These are phyloP conservation scores for Naganishia onofrii DNA, from an alignment of 768 basidiomycete species.

Conservation along the genomic window DNA sequence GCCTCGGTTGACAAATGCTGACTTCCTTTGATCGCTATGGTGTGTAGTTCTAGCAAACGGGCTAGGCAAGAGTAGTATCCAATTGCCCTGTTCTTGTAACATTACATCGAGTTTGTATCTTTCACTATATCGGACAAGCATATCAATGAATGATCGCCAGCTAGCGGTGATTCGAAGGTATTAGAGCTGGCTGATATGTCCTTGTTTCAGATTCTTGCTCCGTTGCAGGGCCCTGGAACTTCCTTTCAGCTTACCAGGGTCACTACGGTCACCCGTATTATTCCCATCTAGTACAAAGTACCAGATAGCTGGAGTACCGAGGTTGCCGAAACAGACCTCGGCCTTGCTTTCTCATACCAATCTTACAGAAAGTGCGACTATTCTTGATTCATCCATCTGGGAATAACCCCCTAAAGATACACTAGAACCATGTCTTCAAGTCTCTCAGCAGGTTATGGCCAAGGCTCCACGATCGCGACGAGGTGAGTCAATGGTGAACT, in stretches of 20 bases:
- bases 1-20: background rate
- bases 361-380: no score
- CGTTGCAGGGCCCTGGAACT: background rate
- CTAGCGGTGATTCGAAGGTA: background rate
- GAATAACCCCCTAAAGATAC: background rate
- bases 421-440: slow-evolving; percentile 8
- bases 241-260: background rate
- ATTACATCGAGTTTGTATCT: slow-evolving; percentile 11
- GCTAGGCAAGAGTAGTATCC: slow-evolving; percentile 28
- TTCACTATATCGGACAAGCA: slow-evolving; percentile 2
- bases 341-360: no score
- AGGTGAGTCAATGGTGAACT: background rate
- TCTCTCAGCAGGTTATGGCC: slow-evolving; percentile 18
- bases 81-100: background rate
- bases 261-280: background rate
- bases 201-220: background rate
- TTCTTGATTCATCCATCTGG: background rate
- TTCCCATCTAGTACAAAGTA: background rate
- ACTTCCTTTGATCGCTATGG: background rate
- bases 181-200: background rate
- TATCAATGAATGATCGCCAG: background rate
- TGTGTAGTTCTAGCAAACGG: slow-evolving; percentile 25
- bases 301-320: background rate
- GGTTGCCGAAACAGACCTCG: background rate
- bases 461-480: slow-evolving; percentile 20